phyloP scores from a whole-genome alignment of 345 rosid species.

The Aegle marmelos region DNA sequence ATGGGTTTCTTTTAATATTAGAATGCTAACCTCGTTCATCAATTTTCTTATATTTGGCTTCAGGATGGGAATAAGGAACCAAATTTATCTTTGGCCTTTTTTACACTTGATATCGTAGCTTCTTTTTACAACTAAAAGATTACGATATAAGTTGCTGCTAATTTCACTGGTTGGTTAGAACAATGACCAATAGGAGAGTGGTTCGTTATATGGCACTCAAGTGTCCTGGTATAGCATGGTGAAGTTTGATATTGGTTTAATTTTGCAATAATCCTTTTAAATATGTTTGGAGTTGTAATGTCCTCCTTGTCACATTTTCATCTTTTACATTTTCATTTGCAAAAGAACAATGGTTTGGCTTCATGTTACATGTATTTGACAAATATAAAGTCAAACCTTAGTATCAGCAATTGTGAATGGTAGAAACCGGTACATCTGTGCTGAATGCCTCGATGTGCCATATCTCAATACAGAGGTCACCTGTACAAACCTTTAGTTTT shows the following conservation, averaged over 20 bases:
- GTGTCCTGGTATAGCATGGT: not conserved
- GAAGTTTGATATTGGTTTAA: not conserved
- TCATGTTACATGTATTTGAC: not conserved
- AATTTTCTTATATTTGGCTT: not conserved
- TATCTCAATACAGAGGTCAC: not conserved
- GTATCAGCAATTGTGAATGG: not conserved
- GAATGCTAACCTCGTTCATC: not conserved
- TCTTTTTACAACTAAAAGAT: not conserved
- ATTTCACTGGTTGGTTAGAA: not conserved
- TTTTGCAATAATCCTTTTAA: not conserved
- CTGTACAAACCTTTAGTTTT: not conserved
- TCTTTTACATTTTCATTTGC: not conserved
- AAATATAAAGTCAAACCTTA: not conserved
- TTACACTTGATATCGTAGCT: not conserved
- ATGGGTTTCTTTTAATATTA: not conserved
- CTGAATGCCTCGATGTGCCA: not conserved
- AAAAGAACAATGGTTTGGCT: not conserved
- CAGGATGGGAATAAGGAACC: too few species aligned
- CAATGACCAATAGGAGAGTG: not conserved
- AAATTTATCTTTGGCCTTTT: too few species aligned
- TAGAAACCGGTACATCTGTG: not conserved
- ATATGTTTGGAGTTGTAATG: not conserved
- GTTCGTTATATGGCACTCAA: not conserved
- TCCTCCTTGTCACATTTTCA: not conserved
- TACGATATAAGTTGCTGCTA: not conserved